Base-by-base conservation (phyloP, 129 eudicot genomes). In the Arctium minus region DNA sequence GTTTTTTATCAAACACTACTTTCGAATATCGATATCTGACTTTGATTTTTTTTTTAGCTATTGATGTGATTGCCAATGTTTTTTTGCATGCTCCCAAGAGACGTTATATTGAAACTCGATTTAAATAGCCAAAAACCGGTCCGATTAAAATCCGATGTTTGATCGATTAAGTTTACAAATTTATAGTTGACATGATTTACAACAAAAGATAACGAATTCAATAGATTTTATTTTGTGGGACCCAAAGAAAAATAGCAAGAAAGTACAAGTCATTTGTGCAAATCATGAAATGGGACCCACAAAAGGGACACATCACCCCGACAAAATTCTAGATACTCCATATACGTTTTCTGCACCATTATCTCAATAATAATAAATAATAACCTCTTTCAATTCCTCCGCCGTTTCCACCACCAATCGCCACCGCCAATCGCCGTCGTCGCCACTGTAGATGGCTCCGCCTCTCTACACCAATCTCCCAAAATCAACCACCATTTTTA, bases 231-330 rank as follows among this genome's bases (percentile, higher is more conserved):
- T 53, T 53, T 53, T 0, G 27, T 53, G 65, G 27, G 65, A 53
- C 65, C 65, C 50, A 42, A 42, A 53, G 18, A 15, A 4, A 22
- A 33, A 33, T 4, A 18, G 9, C 5, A 65, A 67, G 12, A 29
- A 67, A 67, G 71, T 67, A 67, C 71, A 27, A 67, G 71, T 27
- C 8, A 67, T 67, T 67, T 27, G 27, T 67, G 71, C 27, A 38
- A 27, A 36, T 50, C 29, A 22, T 18, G 4, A 15, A 22, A 2
- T 17, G 15, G 86, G 86, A 77, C 86, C 86, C 79, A 77, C 72
- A 50, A 13, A 5, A 67, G 3, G 53, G 64, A 70, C 83, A 83
- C 86, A 1, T 83, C 83, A 78, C 74, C 86, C 79, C 81, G 83
- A 78, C 86, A 83, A 83, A 56, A 71, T 5, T 15, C 38, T 50